Percentiles rank a stretch among this genome's conserved stretches.
Evolutionary conservation across 1,284 basidiomycete genomes (phyloP).

Genomic region (Tremellales sp.): DNA sequence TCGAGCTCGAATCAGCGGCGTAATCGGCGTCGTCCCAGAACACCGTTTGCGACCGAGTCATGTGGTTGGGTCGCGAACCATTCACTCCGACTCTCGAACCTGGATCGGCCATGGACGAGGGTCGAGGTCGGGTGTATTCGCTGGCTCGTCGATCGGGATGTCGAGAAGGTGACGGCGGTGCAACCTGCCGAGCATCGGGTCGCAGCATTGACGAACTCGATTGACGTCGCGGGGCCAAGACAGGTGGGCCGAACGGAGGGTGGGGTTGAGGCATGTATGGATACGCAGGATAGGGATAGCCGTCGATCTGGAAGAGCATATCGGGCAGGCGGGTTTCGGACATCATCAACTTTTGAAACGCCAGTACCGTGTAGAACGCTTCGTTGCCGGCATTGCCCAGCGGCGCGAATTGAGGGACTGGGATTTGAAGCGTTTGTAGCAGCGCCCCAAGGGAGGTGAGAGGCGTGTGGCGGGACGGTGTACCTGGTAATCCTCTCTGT

Average conservation of each 20-base stretch:
- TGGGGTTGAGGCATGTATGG: background rate
- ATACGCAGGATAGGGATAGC: background rate
- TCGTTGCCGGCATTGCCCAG: constrained; percentile 49
- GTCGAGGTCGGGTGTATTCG: constrained; percentile 3
- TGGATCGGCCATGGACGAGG: background rate
- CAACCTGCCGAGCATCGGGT: background rate
- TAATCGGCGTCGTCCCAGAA: constrained; percentile 45
- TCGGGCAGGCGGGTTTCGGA: constrained; percentile 40
- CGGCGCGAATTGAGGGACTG: constrained; percentile 40
- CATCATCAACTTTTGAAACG: constrained; percentile 49
- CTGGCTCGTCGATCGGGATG: too few relatives aligned
- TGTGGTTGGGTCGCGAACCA: constrained; percentile 7
- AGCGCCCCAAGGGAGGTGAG: constrained; percentile 35
- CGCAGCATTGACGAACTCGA: background rate
- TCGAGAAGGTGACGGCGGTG: background rate
- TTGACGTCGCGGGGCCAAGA: background rate
- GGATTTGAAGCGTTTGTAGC: constrained; percentile 44
- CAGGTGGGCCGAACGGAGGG: background rate
- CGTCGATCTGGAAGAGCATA: constrained; percentile 20
- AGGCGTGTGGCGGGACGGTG: constrained; percentile 33
- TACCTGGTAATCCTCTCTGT: constrained; percentile 28
- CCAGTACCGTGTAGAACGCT: constrained; percentile 48
- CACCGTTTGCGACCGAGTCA: constrained; percentile 38
- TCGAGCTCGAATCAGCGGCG: constrained; percentile 12
- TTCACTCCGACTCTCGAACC: constrained; percentile 6